These are phyloP conservation scores for Sugiyamaella pinicola DNA, from an alignment of 1,139 yeast genomes.

Conservation along the genomic window DNA sequence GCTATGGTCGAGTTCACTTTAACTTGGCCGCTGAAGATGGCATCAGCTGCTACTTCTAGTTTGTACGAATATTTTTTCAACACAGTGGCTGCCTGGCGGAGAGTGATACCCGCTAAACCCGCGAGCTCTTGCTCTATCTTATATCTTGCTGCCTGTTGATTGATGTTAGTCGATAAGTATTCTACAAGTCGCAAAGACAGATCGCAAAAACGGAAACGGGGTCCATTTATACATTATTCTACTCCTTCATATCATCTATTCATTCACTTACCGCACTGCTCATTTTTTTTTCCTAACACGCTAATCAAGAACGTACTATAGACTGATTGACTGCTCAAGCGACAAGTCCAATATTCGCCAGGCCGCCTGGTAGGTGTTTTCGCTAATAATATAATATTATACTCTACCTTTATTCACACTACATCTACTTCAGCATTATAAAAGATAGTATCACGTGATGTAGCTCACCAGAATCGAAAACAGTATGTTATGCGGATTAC, in stretches of 20 bases:
- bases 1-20: conserved; percentile 15
- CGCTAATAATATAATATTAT: too few relatives aligned
- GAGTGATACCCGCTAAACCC: conserved; percentile 23
- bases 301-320: too few relatives aligned
- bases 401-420: background rate
- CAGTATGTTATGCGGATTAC: too few relatives aligned
- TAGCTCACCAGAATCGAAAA: background rate
- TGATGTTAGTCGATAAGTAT: background rate
- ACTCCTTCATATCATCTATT: too few relatives aligned
- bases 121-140: conserved; percentile 23
- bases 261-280: conserved; percentile 6
- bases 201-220: too few relatives aligned
- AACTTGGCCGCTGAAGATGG: conserved; percentile 27
- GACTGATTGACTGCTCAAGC: too few relatives aligned
- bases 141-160: conserved; percentile 3
- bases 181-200: background rate
- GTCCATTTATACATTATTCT: too few relatives aligned
- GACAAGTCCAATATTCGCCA: too few relatives aligned
- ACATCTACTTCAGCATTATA: background rate
- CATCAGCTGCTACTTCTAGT: conserved; percentile 31
- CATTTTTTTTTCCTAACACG: conserved; percentile 1
- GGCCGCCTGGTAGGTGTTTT: too few relatives aligned
- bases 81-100: conserved; percentile 24
- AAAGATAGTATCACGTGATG: conserved; percentile 5
- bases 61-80: conserved; percentile 29